Percentiles rank a stretch among this genome's conserved stretches.
phyloP scores from a whole-genome alignment of 1,139 yeast genomes.

The Arxiozyma slooffiae region DNA sequence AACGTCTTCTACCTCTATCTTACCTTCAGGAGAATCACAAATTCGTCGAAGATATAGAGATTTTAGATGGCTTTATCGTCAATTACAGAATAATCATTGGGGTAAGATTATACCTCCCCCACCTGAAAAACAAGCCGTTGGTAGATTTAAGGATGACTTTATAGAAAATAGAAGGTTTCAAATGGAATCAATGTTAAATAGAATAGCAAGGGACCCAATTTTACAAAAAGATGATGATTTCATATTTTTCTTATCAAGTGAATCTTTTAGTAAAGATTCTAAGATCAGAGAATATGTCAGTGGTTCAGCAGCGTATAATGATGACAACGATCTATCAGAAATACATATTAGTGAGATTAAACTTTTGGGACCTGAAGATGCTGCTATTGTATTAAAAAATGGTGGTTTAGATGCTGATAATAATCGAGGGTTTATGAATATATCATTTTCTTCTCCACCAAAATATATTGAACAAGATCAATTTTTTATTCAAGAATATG shows the following conservation, averaged over 20 bases:
- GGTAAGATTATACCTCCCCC: slow-evolving; percentile 94
- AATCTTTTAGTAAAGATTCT: slow-evolving; percentile 55
- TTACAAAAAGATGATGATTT: slow-evolving; percentile 69
- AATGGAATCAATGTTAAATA: slow-evolving; percentile 77
- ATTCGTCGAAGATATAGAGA: slow-evolving; percentile 77
- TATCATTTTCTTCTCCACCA: slow-evolving; percentile 33
- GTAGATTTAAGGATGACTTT: slow-evolving; percentile 78
- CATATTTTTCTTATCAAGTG: slow-evolving; percentile 64
- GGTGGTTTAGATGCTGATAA: slow-evolving; percentile 29
- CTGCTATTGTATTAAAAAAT: slow-evolving; percentile 20
- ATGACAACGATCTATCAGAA: slow-evolving; percentile 38
- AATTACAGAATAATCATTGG: slow-evolving; percentile 75
- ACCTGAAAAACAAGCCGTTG: slow-evolving; percentile 89
- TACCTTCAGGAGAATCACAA: slow-evolving; percentile 33
- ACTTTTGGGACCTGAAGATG: slow-evolving; percentile 29
- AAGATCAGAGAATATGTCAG: slow-evolving; percentile 52
- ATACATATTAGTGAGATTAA: slow-evolving; percentile 29
- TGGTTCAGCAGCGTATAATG: slow-evolving; percentile 44
- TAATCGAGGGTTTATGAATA: slow-evolving; percentile 23
- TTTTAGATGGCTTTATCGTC: slow-evolving; percentile 82
- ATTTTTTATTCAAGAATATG: slow-evolving; percentile 60
- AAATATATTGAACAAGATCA: slow-evolving; percentile 72
- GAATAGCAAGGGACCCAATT: slow-evolving; percentile 47
- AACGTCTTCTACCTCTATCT: slow-evolving; percentile 27
- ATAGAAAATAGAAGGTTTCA: slow-evolving; percentile 78